Base-by-base conservation (phyloP, 495 filamentous ascomycete genomes). In the Penicillium nucicola region DNA sequence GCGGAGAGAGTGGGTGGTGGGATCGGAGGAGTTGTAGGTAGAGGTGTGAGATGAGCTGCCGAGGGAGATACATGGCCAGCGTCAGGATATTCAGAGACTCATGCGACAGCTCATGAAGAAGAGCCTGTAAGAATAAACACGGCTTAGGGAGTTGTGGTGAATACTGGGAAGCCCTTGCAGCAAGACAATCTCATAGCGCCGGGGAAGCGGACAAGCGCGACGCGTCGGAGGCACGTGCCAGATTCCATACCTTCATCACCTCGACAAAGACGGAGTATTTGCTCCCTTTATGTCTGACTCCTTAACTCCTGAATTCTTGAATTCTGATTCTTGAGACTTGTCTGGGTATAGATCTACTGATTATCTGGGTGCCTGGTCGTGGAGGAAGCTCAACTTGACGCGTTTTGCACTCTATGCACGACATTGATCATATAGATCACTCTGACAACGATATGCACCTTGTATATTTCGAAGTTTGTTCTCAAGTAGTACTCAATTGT, bases 31-130 rank as follows among this genome's bases (percentile, higher is more conserved):
- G 85, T 69, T 95, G 85, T 45, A 81, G 77, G 79, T 98, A 97
- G 58, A 97, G 84, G 56, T 91, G 89, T 32, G 88, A 85, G 66
- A 98, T 86, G 48, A 93, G 83, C 54, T 78, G 76, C 58, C 95
- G 89, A 55, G 93, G 93, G 45, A 98, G 88, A 84, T 95, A 96
- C 93, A 98, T 98, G 64, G 64, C 63, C 57, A 60, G 53, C 60
- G 56, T 61, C 20, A 22, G 49, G 38, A 42, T 41, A 36, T 30
- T 49, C 43, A 53, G 45, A 53, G 48, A 48, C 37, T 51, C 48
- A 56, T 57, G 50, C 48, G 55, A 61, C 36, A 49, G 43, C 36
- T 54, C 57, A 58, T 56, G 52, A 57, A 57, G 50, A 47, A 58
- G 15, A 40, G 8, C 36, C 22, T 13, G 45, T 48, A 48, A 48